Evolutionary conservation across 75 land plant genomes (phyloP).

Genomic region (Pseudotsuga menziesii): DNA sequence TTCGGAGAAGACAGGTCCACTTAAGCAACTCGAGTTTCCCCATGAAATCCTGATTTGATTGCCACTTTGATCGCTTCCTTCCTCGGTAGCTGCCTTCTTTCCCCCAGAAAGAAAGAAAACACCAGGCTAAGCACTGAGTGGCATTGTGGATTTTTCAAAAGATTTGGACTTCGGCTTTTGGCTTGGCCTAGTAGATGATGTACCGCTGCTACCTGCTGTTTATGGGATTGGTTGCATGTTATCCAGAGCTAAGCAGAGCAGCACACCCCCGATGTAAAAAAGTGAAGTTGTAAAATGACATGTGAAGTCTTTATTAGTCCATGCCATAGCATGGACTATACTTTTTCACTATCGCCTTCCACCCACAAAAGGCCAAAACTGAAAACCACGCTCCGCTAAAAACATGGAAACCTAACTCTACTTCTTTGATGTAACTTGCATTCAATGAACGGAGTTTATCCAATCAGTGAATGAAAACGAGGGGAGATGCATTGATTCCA

Average conservation of each 20-base stretch:
- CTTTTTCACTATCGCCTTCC: too few relatives aligned
- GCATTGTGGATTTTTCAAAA: neutral
- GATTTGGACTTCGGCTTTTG: neutral
- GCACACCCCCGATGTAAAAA: too few relatives aligned
- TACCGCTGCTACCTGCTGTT: constrained; percentile 2
- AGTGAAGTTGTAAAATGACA: too few relatives aligned
- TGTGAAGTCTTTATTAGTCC: too few relatives aligned
- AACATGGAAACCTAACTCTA: too few relatives aligned
- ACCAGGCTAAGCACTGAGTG: neutral
- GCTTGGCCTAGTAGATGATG: neutral
- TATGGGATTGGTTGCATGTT: constrained; percentile 2
- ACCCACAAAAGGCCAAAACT: too few relatives aligned
- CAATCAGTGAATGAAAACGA: too few relatives aligned
- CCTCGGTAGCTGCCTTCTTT: neutral
- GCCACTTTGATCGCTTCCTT: neutral
- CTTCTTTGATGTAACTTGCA: too few relatives aligned
- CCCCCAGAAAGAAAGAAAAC: neutral
- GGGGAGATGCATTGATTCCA: too few relatives aligned
- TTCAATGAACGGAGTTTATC: too few relatives aligned
- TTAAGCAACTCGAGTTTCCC: neutral
- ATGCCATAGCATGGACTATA: too few relatives aligned
- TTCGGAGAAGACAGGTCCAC: neutral
- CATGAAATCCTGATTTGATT: neutral
- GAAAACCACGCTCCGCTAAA: too few relatives aligned
- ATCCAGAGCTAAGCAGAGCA: neutral